Evolutionary conservation across 441 rosid genomes (phyloP).

Genomic region (Sinapis alba): DNA sequence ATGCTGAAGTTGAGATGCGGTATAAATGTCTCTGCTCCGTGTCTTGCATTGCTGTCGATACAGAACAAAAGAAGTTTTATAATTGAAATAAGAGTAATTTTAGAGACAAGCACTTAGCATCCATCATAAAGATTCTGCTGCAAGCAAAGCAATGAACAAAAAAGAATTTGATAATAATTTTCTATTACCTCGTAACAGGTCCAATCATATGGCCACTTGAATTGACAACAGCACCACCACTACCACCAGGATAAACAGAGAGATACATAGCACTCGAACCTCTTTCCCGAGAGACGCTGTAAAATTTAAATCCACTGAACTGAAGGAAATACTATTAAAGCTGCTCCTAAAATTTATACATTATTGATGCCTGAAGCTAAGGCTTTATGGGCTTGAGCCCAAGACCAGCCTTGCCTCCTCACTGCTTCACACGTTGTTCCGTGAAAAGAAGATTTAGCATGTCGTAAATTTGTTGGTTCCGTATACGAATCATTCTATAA

Average conservation of each 20-base stretch:
- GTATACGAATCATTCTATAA: too few relatives aligned
- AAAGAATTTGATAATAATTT: neutral
- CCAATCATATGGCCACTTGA: conserved; percentile 83
- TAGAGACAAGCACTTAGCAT: neutral
- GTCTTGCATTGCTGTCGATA: conserved; percentile 82
- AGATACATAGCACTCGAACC: too few relatives aligned
- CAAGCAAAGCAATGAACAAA: neutral
- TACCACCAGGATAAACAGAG: conserved; percentile 91
- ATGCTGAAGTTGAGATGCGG: conserved; percentile 96
- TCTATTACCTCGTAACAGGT: conserved; percentile 79
- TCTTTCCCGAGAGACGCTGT: too few relatives aligned
- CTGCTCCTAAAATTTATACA: too few relatives aligned
- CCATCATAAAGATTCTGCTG: neutral
- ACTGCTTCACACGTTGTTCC: too few relatives aligned
- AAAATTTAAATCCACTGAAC: too few relatives aligned
- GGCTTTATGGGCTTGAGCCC: too few relatives aligned
- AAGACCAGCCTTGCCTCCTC: too few relatives aligned
- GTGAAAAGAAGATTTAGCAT: too few relatives aligned
- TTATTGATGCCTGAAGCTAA: too few relatives aligned
- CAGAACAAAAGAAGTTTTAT: neutral
- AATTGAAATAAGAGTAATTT: conserved; percentile 11
- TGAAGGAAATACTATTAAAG: too few relatives aligned
- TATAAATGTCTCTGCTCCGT: conserved; percentile 85
- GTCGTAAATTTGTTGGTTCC: too few relatives aligned
- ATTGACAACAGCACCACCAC: conserved; percentile 91